Evolutionary conservation across 139 green algal species (phyloP).

Genomic region (Yamagishiella unicocca): DNA sequence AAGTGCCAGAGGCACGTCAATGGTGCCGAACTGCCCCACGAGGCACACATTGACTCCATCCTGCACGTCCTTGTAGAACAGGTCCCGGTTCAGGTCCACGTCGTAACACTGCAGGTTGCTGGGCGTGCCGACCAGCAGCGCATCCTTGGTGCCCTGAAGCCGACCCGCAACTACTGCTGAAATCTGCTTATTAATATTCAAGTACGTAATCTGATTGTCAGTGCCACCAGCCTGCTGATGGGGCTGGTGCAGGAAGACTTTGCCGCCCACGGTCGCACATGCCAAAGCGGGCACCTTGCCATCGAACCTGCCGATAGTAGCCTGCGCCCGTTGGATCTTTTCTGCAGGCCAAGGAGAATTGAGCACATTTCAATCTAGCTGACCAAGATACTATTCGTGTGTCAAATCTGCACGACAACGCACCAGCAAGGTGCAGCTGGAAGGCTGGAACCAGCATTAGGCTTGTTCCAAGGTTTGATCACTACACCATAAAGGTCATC

Average conservation of each 20-base stretch:
- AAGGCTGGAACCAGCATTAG: constrained; percentile 31
- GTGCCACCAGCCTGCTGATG: constrained; percentile 55
- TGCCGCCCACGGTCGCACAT: constrained; percentile 74
- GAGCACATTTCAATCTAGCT: not conserved
- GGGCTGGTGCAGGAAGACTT: constrained; percentile 82
- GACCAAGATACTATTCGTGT: not conserved
- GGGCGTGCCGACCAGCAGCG: constrained; percentile 73
- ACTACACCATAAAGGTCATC: too few species aligned
- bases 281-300: constrained; percentile 66
- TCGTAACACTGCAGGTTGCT: constrained; percentile 77
- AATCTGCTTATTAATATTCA: constrained; percentile 86
- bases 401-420: not conserved
- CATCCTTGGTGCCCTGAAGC: constrained; percentile 57
- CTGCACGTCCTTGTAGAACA: constrained; percentile 83
- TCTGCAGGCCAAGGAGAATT: constrained; percentile 40
- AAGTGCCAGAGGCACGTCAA: constrained; percentile 60
- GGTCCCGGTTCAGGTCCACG: constrained; percentile 71
- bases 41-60: constrained; percentile 71
- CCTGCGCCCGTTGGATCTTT: constrained; percentile 65
- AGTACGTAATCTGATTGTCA: constrained; percentile 64
- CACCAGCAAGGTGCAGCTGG: constrained; percentile 24
- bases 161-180: constrained; percentile 65
- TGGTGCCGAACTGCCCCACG: constrained; percentile 55
- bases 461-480: not conserved
- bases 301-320: constrained; percentile 73